A percentile compares a stretch with the other conserved stretches of the same genome.
phyloP scores from a whole-genome alignment of 2,329 filamentous ascomycete genomes.

The Ceratocystis eucalypticola region DNA sequence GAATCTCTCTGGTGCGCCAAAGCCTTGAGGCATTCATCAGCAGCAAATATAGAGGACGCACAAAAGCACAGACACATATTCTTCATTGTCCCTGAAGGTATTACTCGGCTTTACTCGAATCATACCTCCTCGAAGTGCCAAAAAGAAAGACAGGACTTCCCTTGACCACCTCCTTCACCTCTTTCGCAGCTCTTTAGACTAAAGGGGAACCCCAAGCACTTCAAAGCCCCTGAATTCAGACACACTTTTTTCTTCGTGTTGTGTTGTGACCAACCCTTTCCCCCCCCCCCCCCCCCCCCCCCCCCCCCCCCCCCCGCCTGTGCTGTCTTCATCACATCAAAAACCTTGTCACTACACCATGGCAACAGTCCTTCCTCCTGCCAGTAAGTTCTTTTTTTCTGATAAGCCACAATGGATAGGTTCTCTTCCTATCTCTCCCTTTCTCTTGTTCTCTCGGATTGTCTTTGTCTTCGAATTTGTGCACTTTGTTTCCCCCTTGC shows the following conservation, averaged over 20 bases:
- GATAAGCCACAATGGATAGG: neutral
- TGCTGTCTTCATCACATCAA: neutral
- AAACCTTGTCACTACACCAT: constrained; percentile 14
- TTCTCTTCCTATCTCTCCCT: neutral
- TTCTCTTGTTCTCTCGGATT: neutral
- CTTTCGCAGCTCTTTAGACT: neutral
- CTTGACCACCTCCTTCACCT: neutral
- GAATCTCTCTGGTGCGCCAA: neutral
- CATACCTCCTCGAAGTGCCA: neutral
- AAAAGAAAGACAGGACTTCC: neutral
- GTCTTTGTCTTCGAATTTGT: constrained; percentile 5
- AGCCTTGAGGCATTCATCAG: neutral
- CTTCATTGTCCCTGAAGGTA: too few species aligned
- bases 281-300: too few species aligned
- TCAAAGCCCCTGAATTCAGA: neutral
- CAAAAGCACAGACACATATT: neutral
- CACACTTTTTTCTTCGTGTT: neutral
- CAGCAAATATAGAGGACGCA: neutral
- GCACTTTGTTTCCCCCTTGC: neutral
- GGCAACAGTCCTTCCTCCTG: constrained; percentile 15
- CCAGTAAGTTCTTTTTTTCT: constrained; percentile 5
- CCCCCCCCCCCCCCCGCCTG: too few species aligned
- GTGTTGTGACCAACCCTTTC: neutral
- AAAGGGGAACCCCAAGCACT: neutral
- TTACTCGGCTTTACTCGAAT: too few species aligned